Evolutionary conservation across 768 basidiomycete species (phyloP).

Genomic region (Megacollybia marginata): DNA sequence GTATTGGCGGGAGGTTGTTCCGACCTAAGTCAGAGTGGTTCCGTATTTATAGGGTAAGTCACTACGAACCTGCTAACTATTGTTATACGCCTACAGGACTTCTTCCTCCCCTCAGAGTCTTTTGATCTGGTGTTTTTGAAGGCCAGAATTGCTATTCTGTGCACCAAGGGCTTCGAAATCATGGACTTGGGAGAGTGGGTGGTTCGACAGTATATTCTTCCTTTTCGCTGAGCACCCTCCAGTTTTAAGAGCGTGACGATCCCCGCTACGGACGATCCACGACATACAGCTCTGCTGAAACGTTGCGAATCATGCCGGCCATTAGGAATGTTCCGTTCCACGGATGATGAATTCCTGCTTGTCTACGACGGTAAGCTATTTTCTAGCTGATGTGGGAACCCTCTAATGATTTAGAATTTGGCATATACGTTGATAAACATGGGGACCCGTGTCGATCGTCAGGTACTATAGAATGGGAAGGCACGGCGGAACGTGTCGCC

Average conservation of each 20-base stretch:
- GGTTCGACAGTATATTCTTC: constrained; percentile 16
- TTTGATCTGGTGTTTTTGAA: constrained; percentile 90
- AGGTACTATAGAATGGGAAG: constrained; percentile 92
- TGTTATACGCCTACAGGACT: constrained; percentile 40
- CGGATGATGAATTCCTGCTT: constrained; percentile 82
- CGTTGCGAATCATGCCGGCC: constrained; percentile 78
- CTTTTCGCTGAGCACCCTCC: not conserved
- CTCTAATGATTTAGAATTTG: constrained; percentile 56
- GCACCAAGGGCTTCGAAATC: constrained; percentile 93
- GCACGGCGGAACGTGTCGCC: constrained; percentile 83
- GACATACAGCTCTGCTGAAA: constrained; percentile 62
- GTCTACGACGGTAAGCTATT: constrained; percentile 70
- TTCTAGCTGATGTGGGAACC: constrained; percentile 25
- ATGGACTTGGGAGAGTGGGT: constrained; percentile 94
- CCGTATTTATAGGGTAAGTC: constrained; percentile 71
- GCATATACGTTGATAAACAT: constrained; percentile 86
- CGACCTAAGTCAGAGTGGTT: constrained; percentile 92
- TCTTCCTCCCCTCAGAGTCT: constrained; percentile 89
- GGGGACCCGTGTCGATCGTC: constrained; percentile 71
- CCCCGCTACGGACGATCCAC: constrained; percentile 68
- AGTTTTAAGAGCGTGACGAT: constrained; percentile 89
- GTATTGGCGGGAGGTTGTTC: constrained; percentile 70
- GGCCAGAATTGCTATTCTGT: constrained; percentile 88
- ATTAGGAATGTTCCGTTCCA: constrained; percentile 84
- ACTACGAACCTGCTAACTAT: not conserved